Base-by-base conservation (phyloP, 148 eudicot species). In the Nyssa sinensis region DNA sequence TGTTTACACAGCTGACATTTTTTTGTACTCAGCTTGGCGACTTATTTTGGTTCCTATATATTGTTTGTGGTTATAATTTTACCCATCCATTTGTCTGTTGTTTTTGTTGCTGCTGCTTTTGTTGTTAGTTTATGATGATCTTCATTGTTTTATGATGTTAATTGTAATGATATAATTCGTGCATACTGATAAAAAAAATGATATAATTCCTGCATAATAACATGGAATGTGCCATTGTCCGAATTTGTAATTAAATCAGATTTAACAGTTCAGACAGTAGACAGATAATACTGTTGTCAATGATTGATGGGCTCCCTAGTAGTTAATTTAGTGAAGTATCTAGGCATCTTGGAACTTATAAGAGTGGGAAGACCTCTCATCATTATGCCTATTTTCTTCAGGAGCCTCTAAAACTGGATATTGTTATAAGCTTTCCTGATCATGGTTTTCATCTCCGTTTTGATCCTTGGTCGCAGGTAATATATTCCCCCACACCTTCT, bases 351-450 rank as follows among this genome's bases (percentile, higher is more conserved):
- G 12, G 69, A 21, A 58, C 32, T 47, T 44, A 49, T 37, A 32
- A 58, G 31, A 9, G 41, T 49, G 23, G 53, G 25, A 6, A 44
- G 24, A 13, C 55, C 63, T 71, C 60, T 63, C 28, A 58, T 62
- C 68, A 24, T 64, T 41, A 49, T 33, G 19, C 63, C 23, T 78
- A 28, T 37, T 64, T 63, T 74, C 12, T 80, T 71, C 89, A 94
- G 98, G 97, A 94, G 74, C 98, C 98, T 37, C 69, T 92, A 30
- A 89, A 83, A 75, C 80, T 92, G 76, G 98, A 94, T 70, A 84
- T 92, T 65, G 97, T 94, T 78, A 90, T 94, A 44, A 90, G 96
- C 91, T 92, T 95, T 78, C 97, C 98, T 19, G 96, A 95, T 83
- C 96, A 95, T 75, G 97, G 98, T 16, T 92, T 92, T 75, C 97